These are phyloP conservation scores for Daedaleopsis sinensis DNA, from an alignment of 768 basidiomycete genomes.

Conservation along the genomic window DNA sequence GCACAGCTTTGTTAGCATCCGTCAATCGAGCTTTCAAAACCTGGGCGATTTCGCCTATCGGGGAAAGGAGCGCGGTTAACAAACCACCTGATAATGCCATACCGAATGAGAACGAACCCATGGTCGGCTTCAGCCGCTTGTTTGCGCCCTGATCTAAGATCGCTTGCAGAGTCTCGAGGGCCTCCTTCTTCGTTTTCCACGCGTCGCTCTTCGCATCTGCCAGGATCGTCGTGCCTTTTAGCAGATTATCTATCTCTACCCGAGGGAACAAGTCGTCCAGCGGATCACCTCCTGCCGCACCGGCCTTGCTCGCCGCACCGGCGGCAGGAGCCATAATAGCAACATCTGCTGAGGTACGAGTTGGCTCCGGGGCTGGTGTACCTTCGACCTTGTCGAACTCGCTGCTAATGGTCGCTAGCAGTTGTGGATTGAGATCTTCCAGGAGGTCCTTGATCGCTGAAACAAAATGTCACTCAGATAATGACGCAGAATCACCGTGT, in stretches of 20 bases:
- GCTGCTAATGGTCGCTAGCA: conserved; percentile 83
- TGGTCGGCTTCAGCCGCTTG: conserved; percentile 86
- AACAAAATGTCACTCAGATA: conserved; percentile 2
- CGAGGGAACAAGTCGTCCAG: conserved; percentile 95
- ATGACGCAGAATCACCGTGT: not conserved
- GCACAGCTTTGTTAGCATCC: conserved; percentile 95
- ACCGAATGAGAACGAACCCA: conserved; percentile 58
- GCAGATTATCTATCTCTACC: conserved; percentile 85
- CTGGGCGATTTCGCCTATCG: conserved; percentile 83
- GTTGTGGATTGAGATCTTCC: conserved; percentile 92
- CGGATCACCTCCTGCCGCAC: conserved; percentile 55
- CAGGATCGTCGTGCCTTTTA: conserved; percentile 83
- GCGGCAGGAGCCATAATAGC: conserved; percentile 49
- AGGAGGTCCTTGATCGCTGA: conserved; percentile 89
- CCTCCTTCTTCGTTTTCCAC: conserved; percentile 98
- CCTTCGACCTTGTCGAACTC: conserved; percentile 95
- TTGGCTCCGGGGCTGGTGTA: conserved; percentile 74
- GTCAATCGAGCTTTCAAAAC: conserved; percentile 86
- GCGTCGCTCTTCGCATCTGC: conserved; percentile 88
- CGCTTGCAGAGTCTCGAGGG: conserved; percentile 80
- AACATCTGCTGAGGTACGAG: conserved; percentile 76
- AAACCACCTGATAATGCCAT: not conserved
- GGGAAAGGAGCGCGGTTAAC: conserved; percentile 10
- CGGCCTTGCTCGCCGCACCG: conserved; percentile 41
- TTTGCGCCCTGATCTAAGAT: conserved; percentile 90